A percentile compares a stretch with the other conserved stretches of the same genome.
phyloP scores from a whole-genome alignment of 257 asterid species.

The Salvia splendens region DNA sequence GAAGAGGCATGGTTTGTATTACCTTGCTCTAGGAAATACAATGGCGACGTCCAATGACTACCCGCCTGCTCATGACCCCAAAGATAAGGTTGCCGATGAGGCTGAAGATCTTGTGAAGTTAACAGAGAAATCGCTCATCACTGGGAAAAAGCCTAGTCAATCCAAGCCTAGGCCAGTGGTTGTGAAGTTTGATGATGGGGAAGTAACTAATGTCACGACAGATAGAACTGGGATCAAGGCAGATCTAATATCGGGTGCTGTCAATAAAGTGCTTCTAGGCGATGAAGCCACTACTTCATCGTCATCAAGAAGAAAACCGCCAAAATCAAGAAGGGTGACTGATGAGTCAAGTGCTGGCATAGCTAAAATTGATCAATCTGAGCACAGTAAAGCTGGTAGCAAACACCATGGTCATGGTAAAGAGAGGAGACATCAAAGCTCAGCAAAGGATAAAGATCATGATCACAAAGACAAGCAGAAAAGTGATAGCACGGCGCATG shows the following conservation, averaged over 20 bases:
- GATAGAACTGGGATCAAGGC: slow-evolving; percentile 47
- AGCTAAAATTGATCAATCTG: slow-evolving; percentile 36
- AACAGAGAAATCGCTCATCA: slow-evolving; percentile 64
- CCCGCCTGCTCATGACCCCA: slow-evolving; percentile 76
- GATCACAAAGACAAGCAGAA: slow-evolving; percentile 51
- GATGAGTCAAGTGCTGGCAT: slow-evolving; percentile 27
- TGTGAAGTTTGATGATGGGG: slow-evolving; percentile 80
- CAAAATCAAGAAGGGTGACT: slow-evolving; percentile 51
- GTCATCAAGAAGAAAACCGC: slow-evolving; percentile 47
- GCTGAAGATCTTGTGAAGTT: slow-evolving; percentile 68
- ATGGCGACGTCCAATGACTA: slow-evolving; percentile 51
- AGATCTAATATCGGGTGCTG: slow-evolving; percentile 76
- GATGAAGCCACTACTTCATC: slow-evolving; percentile 63
- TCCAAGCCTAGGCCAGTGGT: slow-evolving; percentile 86
- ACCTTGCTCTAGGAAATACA: slow-evolving; percentile 65
- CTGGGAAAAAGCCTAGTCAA: slow-evolving; percentile 58
- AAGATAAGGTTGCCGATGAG: slow-evolving; percentile 46
- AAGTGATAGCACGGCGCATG: slow-evolving; percentile 44
- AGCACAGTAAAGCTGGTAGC: slow-evolving; percentile 39
- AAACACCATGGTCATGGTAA: slow-evolving; percentile 54
- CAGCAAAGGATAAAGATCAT: slow-evolving; percentile 52
- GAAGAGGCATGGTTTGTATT: slow-evolving; percentile 82
- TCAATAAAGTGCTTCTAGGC: slow-evolving; percentile 80
- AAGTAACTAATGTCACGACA: slow-evolving; percentile 35
- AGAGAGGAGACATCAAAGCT: slow-evolving; percentile 56